Base-by-base conservation (phyloP, 768 basidiomycete genomes). In the Kwoniella bestiolae region DNA sequence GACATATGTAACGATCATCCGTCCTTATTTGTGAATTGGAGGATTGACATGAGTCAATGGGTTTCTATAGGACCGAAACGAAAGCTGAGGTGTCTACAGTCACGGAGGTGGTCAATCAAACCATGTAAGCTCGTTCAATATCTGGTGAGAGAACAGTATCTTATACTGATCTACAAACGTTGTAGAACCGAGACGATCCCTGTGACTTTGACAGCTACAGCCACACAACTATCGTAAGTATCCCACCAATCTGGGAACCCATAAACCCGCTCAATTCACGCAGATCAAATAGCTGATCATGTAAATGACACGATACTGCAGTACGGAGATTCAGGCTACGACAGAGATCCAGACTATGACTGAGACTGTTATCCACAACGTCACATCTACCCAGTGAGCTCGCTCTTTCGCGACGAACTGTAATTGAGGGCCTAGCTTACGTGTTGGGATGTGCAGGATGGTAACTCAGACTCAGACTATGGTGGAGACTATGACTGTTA, bases 281-380 rank as follows among this genome's bases (percentile, higher is more conserved):
- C n/a, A n/a, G n/a, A n/a, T n/a, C n/a, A n/a, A 29, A n/a, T n/a
- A 32, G 58, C 29, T 55, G 32, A 18, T 55, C 47, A 32, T 41
- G 38, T 18, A 18, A 41, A 18, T 41, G 38, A 41, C 18, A 55
- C 29, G 29, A 8, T 3, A n/a, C n/a, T n/a, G 21, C 28, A 66
- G 65, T 18, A 60, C 49, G 11, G 26, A 51, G 28, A 51, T 53
- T 12, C 50, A 61, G 45, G 49, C 65, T 14, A 50, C 34, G 23
- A 61, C 59, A 16, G 65, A 66, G 14, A 18, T 51, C 50, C 34
- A 61, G 28, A 66, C 59, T 0, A 26, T 55, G 41, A 66, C 65
- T 12, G 65, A 59, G 6, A 66, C 65, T 21, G 14, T 60, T 0
- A 26, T 59, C 8, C 38, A 67, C n/a, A 66, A 65, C 8, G 56